phyloP scores from a whole-genome alignment of 805 yeast genomes.

The Kodamaea lidongshanica region DNA sequence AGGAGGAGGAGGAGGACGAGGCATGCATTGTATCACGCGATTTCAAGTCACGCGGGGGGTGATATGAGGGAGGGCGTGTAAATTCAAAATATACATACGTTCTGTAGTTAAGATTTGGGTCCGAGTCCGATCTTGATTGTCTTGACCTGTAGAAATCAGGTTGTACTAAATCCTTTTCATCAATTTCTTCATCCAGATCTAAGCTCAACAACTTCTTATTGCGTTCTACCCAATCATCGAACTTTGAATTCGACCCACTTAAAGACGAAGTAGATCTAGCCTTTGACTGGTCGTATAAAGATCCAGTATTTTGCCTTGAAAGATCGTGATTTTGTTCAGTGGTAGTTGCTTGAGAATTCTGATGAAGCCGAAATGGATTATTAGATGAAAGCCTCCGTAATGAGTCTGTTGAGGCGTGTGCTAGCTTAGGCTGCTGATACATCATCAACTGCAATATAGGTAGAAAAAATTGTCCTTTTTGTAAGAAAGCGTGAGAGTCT shows the following conservation, averaged over 20 bases:
- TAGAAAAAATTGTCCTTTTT: no score
- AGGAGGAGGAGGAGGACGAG: no score
- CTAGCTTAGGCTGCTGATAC: constrained; percentile 37
- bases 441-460: no score
- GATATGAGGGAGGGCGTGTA: no score
- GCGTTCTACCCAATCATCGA: constrained; percentile 55
- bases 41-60: no score
- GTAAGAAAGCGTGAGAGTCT: no score
- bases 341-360: constrained; percentile 5
- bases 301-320: neutral
- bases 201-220: constrained; percentile 36
- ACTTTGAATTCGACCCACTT: constrained; percentile 14
- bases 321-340: constrained; percentile 3
- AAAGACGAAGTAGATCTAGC: constrained; percentile 5
- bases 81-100: constrained; percentile 18
- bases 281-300: constrained; percentile 6
- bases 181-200: constrained; percentile 38
- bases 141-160: constrained; percentile 20
- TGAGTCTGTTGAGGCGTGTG: constrained; percentile 30
- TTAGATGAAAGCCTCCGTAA: constrained; percentile 51
- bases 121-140: constrained; percentile 29
- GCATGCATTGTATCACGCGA: no score
- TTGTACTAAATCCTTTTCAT: constrained; percentile 7
- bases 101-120: constrained; percentile 30
- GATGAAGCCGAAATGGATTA: constrained; percentile 60